phyloP scores from a whole-genome alignment of 768 basidiomycete genomes.

The Ramaria sp. region DNA sequence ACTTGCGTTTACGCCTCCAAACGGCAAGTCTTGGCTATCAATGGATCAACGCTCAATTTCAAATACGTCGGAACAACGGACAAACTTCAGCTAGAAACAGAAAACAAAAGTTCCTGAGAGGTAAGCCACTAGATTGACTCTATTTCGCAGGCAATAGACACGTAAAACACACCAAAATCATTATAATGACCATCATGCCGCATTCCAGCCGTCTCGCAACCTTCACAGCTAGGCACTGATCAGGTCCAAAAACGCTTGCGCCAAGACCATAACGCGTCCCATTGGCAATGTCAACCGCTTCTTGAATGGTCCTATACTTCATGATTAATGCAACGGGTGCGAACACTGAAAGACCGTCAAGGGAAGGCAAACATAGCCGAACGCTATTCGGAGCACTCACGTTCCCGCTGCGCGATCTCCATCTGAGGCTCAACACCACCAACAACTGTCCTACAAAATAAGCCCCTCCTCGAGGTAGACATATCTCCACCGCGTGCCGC shows the following conservation, averaged over 20 bases:
- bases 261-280: constrained; percentile 83
- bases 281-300: constrained; percentile 85
- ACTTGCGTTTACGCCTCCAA: constrained; percentile 84
- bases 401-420: constrained; percentile 71
- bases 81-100: constrained; percentile 44
- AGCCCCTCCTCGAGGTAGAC: constrained; percentile 59
- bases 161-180: constrained; percentile 86
- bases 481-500: constrained; percentile 58
- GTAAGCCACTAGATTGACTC: constrained; percentile 2
- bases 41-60: constrained; percentile 13
- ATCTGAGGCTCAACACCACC: constrained; percentile 62
- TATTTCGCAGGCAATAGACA: constrained; percentile 26
- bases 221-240: constrained; percentile 63
- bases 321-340: constrained; percentile 86
- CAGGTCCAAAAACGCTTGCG: constrained; percentile 87
- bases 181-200: constrained; percentile 97
- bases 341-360: constrained; percentile 49
- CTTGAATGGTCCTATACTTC: constrained; percentile 71
- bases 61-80: constrained; percentile 11
- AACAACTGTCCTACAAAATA: constrained; percentile 87
- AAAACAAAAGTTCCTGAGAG: not conserved
- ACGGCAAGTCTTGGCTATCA: constrained; percentile 82
- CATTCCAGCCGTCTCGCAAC: constrained; percentile 79
- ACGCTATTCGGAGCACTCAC: constrained; percentile 34
- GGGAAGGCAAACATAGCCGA: not conserved